Base-by-base conservation (phyloP, 2,329 filamentous ascomycete genomes). In the Talaromyces albobiverticillius region DNA sequence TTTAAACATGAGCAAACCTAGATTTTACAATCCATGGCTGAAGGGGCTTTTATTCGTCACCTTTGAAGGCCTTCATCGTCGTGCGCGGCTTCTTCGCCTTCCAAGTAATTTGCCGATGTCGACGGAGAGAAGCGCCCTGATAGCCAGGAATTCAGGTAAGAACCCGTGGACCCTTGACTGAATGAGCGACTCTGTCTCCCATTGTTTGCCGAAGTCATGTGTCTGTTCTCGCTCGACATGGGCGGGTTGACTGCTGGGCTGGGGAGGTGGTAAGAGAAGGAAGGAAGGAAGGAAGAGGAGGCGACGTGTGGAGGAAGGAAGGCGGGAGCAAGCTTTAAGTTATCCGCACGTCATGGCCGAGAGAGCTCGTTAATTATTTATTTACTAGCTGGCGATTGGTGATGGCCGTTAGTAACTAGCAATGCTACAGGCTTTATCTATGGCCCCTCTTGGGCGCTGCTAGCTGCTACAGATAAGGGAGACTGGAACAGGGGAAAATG, bases 41-140 rank as follows among this genome's bases (percentile, higher is more conserved):
- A 36, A 20, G 34, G 18, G 6, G 18, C 9, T 29, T 29, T 3
- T 5, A 45, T 9, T 20, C 5, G 16, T 51, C 49, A 56, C 52
- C 60, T 61, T 4, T 60, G 55, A 9, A 67, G 55, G 32, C 47
- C 56, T 22, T 51, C 42, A 16, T 60, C 57, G 22, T 54, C 58
- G 9, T 46, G 31, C n/a, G 51, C 57, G 26, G 42, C 32, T 34
- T 42, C 46, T 20, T 53, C 32, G 11, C 40, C 38, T 20, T 53
- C 43, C 16, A 48, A 22, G 38, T 47, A 34, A 26, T 49, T 53
- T 18, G 38, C 16, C 26, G 54, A 56, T 11, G 54, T 40, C 4
- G 54, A 46, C 25, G 49, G 43, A 10, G 54, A 56, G 25, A 48
- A 51, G 16, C 51, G 57, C n/a, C 46, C 48, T 18, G 57, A 41